Evolutionary conservation across 2,329 filamentous ascomycete species (phyloP), one percentile per base, ranked within the genome.

Genomic region (Alternaria conjuncta): DNA sequence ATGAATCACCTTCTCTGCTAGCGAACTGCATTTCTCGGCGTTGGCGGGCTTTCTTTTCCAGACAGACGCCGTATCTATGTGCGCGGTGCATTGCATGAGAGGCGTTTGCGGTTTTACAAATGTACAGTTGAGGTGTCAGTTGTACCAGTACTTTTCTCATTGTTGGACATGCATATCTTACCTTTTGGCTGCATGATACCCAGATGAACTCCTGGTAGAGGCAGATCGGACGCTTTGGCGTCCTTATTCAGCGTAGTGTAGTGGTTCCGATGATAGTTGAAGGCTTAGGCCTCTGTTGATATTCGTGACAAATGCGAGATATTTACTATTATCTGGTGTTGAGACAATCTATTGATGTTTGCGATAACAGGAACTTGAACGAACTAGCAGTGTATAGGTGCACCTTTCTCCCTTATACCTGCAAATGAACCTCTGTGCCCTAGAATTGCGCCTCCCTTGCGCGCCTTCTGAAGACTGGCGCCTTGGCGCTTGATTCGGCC

Each of bases 181-280:
- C 63, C 58, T 66, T 61, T 64, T 51, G 61, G 59, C 64, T 74
- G 71, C 71, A 72, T 71, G 73, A 77, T 79, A 78, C 71, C 75
- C 71, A 51, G 63, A 64, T 57, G 43, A 56, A 60, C 50, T 54
- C 51, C 61, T 63, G 64, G 67, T 68, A 47, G 51, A 50, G 54
- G 30, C 53, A 57, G 54, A 36, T 23, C 56, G 43, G 47, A 18
- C 62, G 57, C 46, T 55, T 57, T 66, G 32, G 56, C 25, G 32
- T 57, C 30, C 18, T n/a, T 60, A 13, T 53, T 65, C 60, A 13
- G 41, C 61, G 59, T 32, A 57, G 57, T 26, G 57, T 55, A 46
- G 43, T 43, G 53, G 47, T 50, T 54, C 30, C 26, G 36, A 47
- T 44, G 36, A 55, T 58, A 57, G 58, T 53, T 63, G 57, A 44